Conservation (phyloP, 208 protist genomes). For the Acanthamoeba healyi region DNA sequence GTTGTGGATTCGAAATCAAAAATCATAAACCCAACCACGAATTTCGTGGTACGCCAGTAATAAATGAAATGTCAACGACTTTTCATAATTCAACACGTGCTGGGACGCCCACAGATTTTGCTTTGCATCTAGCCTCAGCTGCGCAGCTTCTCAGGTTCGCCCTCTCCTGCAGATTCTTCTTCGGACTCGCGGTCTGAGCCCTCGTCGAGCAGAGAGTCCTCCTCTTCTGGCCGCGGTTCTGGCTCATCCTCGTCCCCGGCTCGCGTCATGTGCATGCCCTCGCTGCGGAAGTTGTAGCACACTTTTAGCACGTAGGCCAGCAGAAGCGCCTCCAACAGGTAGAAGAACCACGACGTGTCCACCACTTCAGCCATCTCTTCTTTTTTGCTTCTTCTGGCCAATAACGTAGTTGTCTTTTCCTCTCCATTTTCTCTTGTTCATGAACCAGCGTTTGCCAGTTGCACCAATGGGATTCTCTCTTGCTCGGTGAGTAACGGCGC, state of each 20-base stretch:
- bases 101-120: too few relatives aligned
- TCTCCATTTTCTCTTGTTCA: too few relatives aligned
- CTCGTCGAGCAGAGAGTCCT: not conserved
- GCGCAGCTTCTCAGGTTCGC: too few relatives aligned
- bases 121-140: not conserved
- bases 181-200: too few relatives aligned
- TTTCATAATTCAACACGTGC: not conserved
- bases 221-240: not conserved
- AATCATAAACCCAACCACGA: not conserved
- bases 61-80: not conserved
- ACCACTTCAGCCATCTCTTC: too few relatives aligned
- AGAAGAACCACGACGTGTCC: not conserved
- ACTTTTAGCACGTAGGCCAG: not conserved
- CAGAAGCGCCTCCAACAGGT: not conserved
- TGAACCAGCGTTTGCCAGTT: too few relatives aligned
- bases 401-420: too few relatives aligned
- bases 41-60: not conserved
- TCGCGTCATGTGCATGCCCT: not conserved
- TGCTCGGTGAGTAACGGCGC: too few relatives aligned
- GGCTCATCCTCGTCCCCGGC: not conserved
- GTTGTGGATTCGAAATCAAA: not conserved
- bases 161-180: too few relatives aligned
- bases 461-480: too few relatives aligned
- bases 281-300: conserved; percentile 13
- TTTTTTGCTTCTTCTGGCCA: too few relatives aligned